A percentile compares a stretch with the other conserved stretches of the same genome.
These are phyloP conservation scores for Aspergillus udagawae DNA, from an alignment of 2,329 filamentous ascomycete genomes.

Conservation along the genomic window DNA sequence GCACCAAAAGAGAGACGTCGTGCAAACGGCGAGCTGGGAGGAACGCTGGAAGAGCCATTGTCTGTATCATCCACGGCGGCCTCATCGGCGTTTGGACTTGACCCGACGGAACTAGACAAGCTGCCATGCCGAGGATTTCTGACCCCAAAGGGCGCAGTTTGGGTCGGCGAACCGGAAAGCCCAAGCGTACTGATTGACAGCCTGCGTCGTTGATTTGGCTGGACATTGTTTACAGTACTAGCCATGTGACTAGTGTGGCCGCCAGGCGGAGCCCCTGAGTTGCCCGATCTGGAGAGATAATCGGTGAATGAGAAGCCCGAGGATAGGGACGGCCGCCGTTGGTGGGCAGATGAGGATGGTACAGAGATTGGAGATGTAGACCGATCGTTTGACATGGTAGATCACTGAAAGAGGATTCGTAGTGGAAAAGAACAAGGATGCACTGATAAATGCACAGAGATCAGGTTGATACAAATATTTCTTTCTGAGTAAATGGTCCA, in stretches of 20 bases:
- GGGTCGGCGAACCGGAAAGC: slow-evolving; percentile 67
- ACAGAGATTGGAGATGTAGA: slow-evolving; percentile 38
- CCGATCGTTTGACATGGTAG: slow-evolving; percentile 43
- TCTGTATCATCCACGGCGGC: slow-evolving; percentile 64
- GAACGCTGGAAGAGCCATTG: slow-evolving; percentile 53
- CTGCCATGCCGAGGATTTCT: slow-evolving; percentile 59
- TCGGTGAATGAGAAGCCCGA: slow-evolving; percentile 39
- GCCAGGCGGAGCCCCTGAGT: slow-evolving; percentile 11
- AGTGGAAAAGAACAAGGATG: not conserved
- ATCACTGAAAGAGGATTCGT: not conserved
- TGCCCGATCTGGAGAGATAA: slow-evolving; percentile 33
- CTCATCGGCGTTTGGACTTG: slow-evolving; percentile 39
- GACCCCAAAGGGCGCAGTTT: slow-evolving; percentile 49
- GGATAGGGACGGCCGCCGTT: slow-evolving; percentile 46
- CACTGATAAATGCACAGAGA: not conserved
- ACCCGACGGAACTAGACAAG: slow-evolving; percentile 59
- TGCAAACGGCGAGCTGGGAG: slow-evolving; percentile 64
- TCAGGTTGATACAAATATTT: not conserved
- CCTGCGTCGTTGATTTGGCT: slow-evolving; percentile 55
- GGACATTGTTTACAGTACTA: slow-evolving; percentile 45
- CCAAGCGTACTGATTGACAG: slow-evolving; percentile 72
- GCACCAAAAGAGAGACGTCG: slow-evolving; percentile 89
- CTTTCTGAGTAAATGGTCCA: not conserved
- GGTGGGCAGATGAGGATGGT: slow-evolving; percentile 30
- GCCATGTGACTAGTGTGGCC: slow-evolving; percentile 47